These are phyloP conservation scores for Heliamphora exappendiculata DNA, from an alignment of 148 eudicot genomes.

Conservation along the genomic window DNA sequence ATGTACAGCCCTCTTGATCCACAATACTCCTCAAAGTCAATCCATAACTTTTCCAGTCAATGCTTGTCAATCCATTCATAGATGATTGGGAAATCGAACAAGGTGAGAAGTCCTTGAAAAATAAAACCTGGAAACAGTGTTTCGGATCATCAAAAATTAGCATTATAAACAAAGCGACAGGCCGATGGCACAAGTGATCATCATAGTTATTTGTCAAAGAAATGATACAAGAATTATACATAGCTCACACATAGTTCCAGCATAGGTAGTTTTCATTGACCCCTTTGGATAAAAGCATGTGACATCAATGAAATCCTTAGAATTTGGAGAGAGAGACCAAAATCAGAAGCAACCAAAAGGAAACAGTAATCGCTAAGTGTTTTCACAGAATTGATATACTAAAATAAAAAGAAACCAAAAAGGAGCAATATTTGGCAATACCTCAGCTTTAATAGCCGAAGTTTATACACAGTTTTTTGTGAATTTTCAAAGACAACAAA, in stretches of 20 bases:
- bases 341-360: background rate
- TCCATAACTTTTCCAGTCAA: constrained; percentile 77
- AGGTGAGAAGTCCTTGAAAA: constrained; percentile 72
- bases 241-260: background rate
- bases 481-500: background rate
- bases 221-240: background rate
- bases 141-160: background rate
- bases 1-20: constrained; percentile 41
- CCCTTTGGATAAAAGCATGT: background rate
- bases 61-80: constrained; percentile 55
- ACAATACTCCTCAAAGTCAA: constrained; percentile 38
- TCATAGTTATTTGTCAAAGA: background rate
- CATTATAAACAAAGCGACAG: background rate
- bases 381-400: background rate
- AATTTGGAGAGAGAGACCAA: background rate
- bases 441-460: background rate
- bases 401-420: background rate
- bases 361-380: background rate
- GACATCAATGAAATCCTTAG: too few species aligned
- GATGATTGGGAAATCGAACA: constrained; percentile 46
- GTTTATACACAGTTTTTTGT: background rate
- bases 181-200: background rate
- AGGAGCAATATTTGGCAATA: background rate
- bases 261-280: background rate
- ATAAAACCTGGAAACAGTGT: constrained; percentile 45